Conservation (phyloP, 495 filamentous ascomycete species). For the Penicillium simplicissimum region DNA sequence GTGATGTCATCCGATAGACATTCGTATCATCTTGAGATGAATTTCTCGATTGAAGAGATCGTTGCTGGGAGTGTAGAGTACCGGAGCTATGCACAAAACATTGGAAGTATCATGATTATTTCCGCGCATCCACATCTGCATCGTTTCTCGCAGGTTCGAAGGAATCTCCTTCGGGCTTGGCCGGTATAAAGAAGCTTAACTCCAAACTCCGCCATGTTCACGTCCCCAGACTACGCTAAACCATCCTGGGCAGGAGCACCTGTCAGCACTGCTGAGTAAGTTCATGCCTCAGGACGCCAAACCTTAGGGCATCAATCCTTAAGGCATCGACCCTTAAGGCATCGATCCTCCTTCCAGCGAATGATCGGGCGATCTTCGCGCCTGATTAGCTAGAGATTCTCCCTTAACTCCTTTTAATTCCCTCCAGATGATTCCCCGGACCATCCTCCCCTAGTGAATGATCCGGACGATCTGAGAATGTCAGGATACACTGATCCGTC, state of each 20-base stretch:
- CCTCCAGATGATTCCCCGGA: not conserved
- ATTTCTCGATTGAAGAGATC: too few species aligned
- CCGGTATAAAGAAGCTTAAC: slow-evolving; percentile 14
- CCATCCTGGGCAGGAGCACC: not conserved
- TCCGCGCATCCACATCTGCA: not conserved
- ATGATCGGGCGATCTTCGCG: not conserved
- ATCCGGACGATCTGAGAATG: not conserved
- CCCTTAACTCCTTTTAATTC: not conserved
- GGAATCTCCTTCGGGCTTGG: not conserved
- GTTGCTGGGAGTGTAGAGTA: too few species aligned
- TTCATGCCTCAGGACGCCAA: not conserved
- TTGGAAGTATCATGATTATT: not conserved
- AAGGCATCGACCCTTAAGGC: not conserved
- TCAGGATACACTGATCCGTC: not conserved
- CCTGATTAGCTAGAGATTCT: not conserved
- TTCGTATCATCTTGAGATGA: not conserved
- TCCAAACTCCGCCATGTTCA: slow-evolving; percentile 15
- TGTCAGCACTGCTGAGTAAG: slow-evolving; percentile 9
- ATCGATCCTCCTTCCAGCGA: not conserved
- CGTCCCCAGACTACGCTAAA: slow-evolving; percentile 2
- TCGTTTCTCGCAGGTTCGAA: not conserved
- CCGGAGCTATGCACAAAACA: too few species aligned
- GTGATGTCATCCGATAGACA: not conserved
- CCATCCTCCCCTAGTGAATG: not conserved
- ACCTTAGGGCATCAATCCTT: too few species aligned